Evolutionary conservation across 306 rosid genomes (phyloP), one percentile per base, ranked within the genome.

Genomic region (Begonia loranthoides): DNA sequence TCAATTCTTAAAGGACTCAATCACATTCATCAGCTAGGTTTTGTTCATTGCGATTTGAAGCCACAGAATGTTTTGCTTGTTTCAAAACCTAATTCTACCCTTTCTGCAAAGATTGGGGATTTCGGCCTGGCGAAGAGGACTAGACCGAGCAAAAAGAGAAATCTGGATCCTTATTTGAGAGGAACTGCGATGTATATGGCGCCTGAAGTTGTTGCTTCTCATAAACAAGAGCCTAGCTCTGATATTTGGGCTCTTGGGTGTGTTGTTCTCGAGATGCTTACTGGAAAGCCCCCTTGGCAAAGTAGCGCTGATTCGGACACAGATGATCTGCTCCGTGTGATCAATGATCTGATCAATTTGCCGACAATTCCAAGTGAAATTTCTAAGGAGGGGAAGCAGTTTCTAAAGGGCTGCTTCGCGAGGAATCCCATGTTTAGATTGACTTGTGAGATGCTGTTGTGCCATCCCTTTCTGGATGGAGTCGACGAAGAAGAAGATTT

Each of bases 201-300:
- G 1, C 69, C 69, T 0, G 74, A 69, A 56, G 47, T 61, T 13
- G 52, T 69, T 22, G 21, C 41, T 12, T 38, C 58, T n/a, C 7
- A 33, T 36, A 36, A 52, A 3, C 69, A 63, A 14, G 69, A 49
- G 11, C 40, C 55, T 4, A 9, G 61, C 5, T 63, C 65, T 4
- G 74, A 69, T 58, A 63, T 69, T 41, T 69, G 74, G 74, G 68
- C 74, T 1, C 39, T 63, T 3, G 69, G 69, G 7, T 63, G 69
- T 41, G 4, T 63, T 15, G 69, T 69, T 10, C 45, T 65, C 9
- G 53, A 69, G 48, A 69, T 69, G 74, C 65, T 63, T 5, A 54
- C 58, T 3, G 70, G 66, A 2, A 48, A 47, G 11, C 22, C 38
- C 1, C 58, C 61, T 10, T 63, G 69, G 70, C 60, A 65, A 10